Conservation (phyloP, 306 rosid species). For the Delonix regia region DNA sequence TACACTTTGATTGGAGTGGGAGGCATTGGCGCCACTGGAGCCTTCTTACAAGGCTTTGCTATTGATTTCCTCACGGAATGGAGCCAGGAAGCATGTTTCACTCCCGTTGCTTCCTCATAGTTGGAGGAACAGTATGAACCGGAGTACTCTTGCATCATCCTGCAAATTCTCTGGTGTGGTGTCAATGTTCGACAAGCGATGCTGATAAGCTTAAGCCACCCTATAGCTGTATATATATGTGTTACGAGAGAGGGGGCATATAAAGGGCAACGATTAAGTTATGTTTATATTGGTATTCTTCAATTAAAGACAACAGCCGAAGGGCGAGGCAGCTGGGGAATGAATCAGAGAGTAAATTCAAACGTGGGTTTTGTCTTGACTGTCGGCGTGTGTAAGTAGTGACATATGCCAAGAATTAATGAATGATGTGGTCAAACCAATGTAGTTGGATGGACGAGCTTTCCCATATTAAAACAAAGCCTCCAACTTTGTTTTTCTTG, state of each 20-base stretch:
- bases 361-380: constrained; percentile 48
- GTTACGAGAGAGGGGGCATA: not conserved
- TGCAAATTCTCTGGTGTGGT: not conserved
- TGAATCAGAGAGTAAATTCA: constrained; percentile 19
- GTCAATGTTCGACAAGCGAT: not conserved
- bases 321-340: constrained; percentile 31
- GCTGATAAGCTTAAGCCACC: not conserved
- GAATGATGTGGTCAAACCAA: constrained; percentile 40
- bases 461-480: not conserved
- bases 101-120: constrained; percentile 5
- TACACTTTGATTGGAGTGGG: constrained; percentile 59
- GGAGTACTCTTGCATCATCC: constrained; percentile 52
- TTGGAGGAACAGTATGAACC: constrained; percentile 43
- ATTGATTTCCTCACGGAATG: constrained; percentile 54
- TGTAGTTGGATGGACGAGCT: not conserved
- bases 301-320: constrained; percentile 44
- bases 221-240: not conserved
- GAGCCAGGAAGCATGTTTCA: constrained; percentile 38
- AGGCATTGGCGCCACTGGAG: constrained; percentile 59
- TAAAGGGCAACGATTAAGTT: not conserved
- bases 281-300: not conserved
- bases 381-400: constrained; percentile 53
- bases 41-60: constrained; percentile 64
- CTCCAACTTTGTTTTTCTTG: not conserved
- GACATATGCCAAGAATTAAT: not conserved